Percentiles rank a stretch among this genome's conserved stretches.
Conservation (phyloP, 2,329 filamentous ascomycete genomes). For the Sporothrix humicola region DNA sequence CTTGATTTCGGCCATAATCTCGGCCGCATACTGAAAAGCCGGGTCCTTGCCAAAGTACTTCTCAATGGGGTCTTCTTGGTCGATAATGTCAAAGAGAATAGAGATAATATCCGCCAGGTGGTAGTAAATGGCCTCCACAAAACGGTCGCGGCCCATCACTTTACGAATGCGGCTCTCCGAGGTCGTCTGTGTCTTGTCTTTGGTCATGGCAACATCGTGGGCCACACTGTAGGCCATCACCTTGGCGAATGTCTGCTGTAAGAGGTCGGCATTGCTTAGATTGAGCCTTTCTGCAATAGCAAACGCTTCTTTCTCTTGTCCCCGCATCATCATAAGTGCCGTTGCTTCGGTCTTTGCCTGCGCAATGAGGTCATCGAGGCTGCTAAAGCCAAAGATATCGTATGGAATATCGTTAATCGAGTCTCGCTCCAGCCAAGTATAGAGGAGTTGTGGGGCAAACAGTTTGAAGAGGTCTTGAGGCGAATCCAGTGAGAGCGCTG, state of each 20-base stretch:
- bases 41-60: constrained; percentile 66
- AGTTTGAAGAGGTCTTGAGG: constrained; percentile 76
- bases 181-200: constrained; percentile 52
- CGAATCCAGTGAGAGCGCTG: constrained; percentile 66
- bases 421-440: constrained; percentile 81
- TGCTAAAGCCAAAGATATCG: constrained; percentile 79
- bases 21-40: constrained; percentile 63
- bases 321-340: constrained; percentile 82
- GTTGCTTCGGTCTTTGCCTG: constrained; percentile 78
- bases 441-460: constrained; percentile 87
- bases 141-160: constrained; percentile 69
- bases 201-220: constrained; percentile 65
- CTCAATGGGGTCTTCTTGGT: constrained; percentile 77
- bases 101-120: constrained; percentile 80
- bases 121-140: constrained; percentile 65
- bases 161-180: constrained; percentile 72
- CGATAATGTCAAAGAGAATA: constrained; percentile 75
- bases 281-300: constrained; percentile 65
- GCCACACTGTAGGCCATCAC: constrained; percentile 83
- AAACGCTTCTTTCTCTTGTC: constrained; percentile 66
- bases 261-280: constrained; percentile 59
- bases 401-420: constrained; percentile 77
- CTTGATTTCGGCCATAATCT: constrained; percentile 72
- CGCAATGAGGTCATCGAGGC: constrained; percentile 69
- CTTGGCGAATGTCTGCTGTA: constrained; percentile 75